A percentile compares a stretch with the other conserved stretches of the same genome.
Evolutionary conservation across 352 stramenopile species (phyloP).

Genomic region (Phytophthora pinifolia): DNA sequence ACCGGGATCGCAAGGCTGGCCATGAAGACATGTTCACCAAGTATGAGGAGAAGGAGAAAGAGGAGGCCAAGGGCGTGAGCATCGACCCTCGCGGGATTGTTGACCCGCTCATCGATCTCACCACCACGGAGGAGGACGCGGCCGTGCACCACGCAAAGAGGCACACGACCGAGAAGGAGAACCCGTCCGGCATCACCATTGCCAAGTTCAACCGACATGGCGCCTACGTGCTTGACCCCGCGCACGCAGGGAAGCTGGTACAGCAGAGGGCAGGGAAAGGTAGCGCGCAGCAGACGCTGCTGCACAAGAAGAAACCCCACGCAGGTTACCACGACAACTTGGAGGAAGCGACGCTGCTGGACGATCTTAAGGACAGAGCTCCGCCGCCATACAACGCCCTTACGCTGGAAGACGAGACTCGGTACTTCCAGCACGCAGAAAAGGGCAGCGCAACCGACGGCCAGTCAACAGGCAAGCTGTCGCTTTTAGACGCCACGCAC

Average conservation of each 20-base stretch:
- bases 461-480: constrained; percentile 22
- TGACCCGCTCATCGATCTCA: constrained; percentile 79
- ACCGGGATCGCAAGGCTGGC: constrained; percentile 77
- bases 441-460: constrained; percentile 25
- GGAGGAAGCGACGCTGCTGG: constrained; percentile 62
- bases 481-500: constrained; percentile 32
- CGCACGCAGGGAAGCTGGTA: constrained; percentile 61
- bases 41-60: constrained; percentile 80
- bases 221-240: constrained; percentile 79
- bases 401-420: constrained; percentile 79
- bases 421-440: constrained; percentile 72
- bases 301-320: constrained; percentile 51
- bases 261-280: constrained; percentile 24
- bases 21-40: constrained; percentile 87
- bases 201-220: constrained; percentile 88
- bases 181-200: constrained; percentile 69
- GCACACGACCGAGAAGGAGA: constrained; percentile 41
- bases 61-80: constrained; percentile 39
- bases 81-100: constrained; percentile 70
- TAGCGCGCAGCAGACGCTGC: constrained; percentile 20
- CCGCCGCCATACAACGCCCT: constrained; percentile 68
- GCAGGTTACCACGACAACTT: constrained; percentile 52
- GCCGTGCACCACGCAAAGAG: constrained; percentile 41
- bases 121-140: constrained; percentile 65
- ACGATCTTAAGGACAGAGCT: constrained; percentile 63